Evolutionary conservation across 805 yeast genomes (phyloP).

Genomic region (Tetrapisispora nanseiensis): DNA sequence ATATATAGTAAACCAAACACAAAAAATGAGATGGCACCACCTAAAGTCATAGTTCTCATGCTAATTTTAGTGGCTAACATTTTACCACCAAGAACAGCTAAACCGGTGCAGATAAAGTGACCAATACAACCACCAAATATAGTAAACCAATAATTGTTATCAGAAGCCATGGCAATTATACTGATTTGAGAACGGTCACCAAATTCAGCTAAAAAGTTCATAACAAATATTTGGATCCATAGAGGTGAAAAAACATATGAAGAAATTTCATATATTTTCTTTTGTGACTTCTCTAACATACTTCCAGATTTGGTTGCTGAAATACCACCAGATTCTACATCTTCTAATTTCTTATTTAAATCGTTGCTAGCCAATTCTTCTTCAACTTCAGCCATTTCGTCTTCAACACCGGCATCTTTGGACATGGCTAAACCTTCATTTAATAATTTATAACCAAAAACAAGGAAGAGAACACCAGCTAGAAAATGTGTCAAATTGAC

Average conservation of each 20-base stretch:
- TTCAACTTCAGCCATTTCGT: constrained; percentile 94
- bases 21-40: constrained; percentile 83
- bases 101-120: constrained; percentile 75
- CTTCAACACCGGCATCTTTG: constrained; percentile 78
- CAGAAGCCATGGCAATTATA: constrained; percentile 97
- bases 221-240: constrained; percentile 88
- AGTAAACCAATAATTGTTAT: constrained; percentile 82
- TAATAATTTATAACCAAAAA: constrained; percentile 70
- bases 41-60: constrained; percentile 83
- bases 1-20: constrained; percentile 74
- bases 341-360: constrained; percentile 40
- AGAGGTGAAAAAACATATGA: constrained; percentile 67
- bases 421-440: constrained; percentile 79
- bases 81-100: constrained; percentile 93
- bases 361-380: constrained; percentile 71
- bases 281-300: constrained; percentile 10
- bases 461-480: constrained; percentile 72
- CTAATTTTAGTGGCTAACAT: constrained; percentile 80
- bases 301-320: constrained; percentile 5
- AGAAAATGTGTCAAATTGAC: constrained; percentile 68
- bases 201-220: constrained; percentile 98
- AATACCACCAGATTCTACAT: constrained; percentile 49
- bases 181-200: constrained; percentile 98
- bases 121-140: constrained; percentile 85
- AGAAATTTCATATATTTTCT: constrained; percentile 46